phyloP scores from a whole-genome alignment of 2,329 filamentous ascomycete species.

The Ophidiomyces ophidiicola region DNA sequence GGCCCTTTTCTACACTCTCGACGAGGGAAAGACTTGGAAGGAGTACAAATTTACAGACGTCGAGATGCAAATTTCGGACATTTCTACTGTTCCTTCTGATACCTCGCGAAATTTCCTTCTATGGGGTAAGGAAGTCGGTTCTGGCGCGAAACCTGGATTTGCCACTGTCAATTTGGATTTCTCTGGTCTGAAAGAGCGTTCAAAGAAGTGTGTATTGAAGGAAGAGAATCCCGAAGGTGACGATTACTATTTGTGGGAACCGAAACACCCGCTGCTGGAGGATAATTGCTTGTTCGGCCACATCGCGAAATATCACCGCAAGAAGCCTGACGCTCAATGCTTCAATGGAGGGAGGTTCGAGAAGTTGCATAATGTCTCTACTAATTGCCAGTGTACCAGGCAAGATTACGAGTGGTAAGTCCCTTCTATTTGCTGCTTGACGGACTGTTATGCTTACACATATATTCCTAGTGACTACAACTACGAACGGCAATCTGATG shows the following conservation, averaged over 20 bases:
- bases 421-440: background rate
- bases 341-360: constrained; percentile 66
- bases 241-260: constrained; percentile 78
- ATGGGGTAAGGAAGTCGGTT: constrained; percentile 55
- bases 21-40: constrained; percentile 71
- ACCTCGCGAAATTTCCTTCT: constrained; percentile 83
- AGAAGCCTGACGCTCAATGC: constrained; percentile 65
- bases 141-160: constrained; percentile 37
- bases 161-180: constrained; percentile 83
- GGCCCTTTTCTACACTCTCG: constrained; percentile 59
- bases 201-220: constrained; percentile 52
- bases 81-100: constrained; percentile 81
- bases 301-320: constrained; percentile 76
- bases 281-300: constrained; percentile 89
- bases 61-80: constrained; percentile 61
- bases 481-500: constrained; percentile 65
- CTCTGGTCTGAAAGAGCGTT: constrained; percentile 58
- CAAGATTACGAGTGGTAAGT: constrained; percentile 85
- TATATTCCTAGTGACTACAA: constrained; percentile 77
- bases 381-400: constrained; percentile 72
- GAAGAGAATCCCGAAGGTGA: constrained; percentile 47
- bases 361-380: constrained; percentile 54
- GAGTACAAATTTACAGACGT: constrained; percentile 60
- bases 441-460: constrained; percentile 5
- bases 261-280: constrained; percentile 65